Base-by-base conservation (phyloP, 2,329 filamentous ascomycete genomes). In the Neonectria magnoliae region DNA sequence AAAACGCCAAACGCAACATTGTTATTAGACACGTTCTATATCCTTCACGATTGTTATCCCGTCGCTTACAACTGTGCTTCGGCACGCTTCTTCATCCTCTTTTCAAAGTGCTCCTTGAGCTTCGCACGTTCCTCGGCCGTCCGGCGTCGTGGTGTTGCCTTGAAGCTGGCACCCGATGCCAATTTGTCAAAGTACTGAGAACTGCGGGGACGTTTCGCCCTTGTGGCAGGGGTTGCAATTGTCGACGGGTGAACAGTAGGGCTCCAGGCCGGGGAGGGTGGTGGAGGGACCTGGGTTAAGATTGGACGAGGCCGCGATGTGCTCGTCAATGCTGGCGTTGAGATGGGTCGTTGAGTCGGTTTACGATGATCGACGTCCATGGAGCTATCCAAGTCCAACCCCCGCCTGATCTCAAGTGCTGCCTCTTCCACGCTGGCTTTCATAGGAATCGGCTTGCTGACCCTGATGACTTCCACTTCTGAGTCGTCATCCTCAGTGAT, bases 101-200 rank as follows among this genome's bases (percentile, higher is more conserved):
- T 50, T 68, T 74, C 33, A 72, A 65, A 74, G 58, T 75, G 71
- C 33, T 75, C 73, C 18, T 70, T 64, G 29, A 78, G 62, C 20
- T 69, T 71, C 1, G 60, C 72, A 41, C 68, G 65, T 38, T 76
- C 68, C 48, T 73, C 73, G 7, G 57, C 62, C 20, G 71, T 66
- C 18, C 70, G 64, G 31, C 60, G 57, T 20, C 54, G 57, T 14
- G 60, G 63, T 7, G 64, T 69, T 38, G 66, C 47, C 18, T 57
- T 63, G 10, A 64, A 20, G 6, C 58, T 67, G 27, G 45, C 57
- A 8, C 54, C 66, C 3, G 69, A 67, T 2, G 63, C 41, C 10
- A 76, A 64, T 2, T 59, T 72, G 13, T 64, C 59, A 36, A 73
- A 64, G 38, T 77, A 73, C 14, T 69, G 69, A 9, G 75, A 72